phyloP scores from a whole-genome alignment of 768 basidiomycete genomes.

The Amanita brunnescens region DNA sequence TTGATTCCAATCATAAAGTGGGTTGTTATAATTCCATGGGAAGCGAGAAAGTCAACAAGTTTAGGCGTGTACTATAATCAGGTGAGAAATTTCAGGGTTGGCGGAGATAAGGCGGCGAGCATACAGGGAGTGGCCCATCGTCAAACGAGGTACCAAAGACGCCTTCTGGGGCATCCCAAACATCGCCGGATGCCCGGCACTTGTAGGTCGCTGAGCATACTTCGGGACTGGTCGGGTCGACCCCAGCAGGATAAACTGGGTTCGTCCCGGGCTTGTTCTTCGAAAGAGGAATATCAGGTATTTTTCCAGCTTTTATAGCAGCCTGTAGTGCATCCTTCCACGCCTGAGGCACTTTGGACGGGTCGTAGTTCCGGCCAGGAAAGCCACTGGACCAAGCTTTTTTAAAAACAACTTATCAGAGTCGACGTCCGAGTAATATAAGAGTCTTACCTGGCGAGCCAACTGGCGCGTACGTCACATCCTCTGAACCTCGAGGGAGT shows the following conservation, averaged over 20 bases:
- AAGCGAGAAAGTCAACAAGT: conserved; percentile 58
- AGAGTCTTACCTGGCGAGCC: conserved; percentile 47
- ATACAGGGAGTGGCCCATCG: conserved; percentile 60
- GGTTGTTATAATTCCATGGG: conserved; percentile 64
- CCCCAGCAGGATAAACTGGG: conserved; percentile 37
- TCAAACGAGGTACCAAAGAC: conserved; percentile 64
- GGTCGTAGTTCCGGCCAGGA: conserved; percentile 43
- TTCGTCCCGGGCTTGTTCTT: conserved; percentile 26
- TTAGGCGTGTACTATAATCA: conserved; percentile 25
- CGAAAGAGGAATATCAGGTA: conserved; percentile 59
- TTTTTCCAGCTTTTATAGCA: conserved; percentile 59
- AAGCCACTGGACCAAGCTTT: conserved; percentile 59
- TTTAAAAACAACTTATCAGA: no score
- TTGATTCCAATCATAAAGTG: conserved; percentile 88
- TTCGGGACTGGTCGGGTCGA: conserved; percentile 33
- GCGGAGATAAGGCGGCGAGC: conserved; percentile 7
- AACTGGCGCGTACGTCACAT: conserved; percentile 47
- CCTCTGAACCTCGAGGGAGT: conserved; percentile 47
- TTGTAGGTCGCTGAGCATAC: conserved; percentile 77
- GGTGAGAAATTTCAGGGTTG: conserved; percentile 6
- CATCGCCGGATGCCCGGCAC: conserved; percentile 50
- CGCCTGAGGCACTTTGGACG: conserved; percentile 42
- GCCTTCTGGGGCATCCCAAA: conserved; percentile 73
- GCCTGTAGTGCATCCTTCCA: conserved; percentile 69
- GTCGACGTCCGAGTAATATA: background rate